A percentile compares a stretch with the other conserved stretches of the same genome.
Evolutionary conservation across 768 basidiomycete genomes (phyloP).

Genomic region (Multifurca ochricompacta): DNA sequence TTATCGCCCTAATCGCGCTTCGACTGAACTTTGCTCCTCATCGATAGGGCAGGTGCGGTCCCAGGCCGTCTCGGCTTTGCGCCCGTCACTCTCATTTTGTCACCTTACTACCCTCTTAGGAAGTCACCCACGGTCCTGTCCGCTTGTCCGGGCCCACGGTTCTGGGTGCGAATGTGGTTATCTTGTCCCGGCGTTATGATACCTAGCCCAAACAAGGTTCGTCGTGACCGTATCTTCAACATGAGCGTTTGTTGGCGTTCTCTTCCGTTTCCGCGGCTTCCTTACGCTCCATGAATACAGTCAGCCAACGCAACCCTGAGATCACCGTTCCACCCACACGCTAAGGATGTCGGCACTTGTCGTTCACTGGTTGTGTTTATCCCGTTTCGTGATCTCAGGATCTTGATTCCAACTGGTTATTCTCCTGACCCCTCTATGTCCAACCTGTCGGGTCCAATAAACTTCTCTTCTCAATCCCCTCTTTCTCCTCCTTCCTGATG

Average conservation of each 20-base stretch:
- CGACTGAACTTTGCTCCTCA: constrained; percentile 17
- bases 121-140: constrained; percentile 16
- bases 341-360: constrained; percentile 7
- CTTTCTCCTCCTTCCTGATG: constrained; percentile 21
- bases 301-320: constrained; percentile 19
- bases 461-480: constrained; percentile 20
- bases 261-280: constrained; percentile 18
- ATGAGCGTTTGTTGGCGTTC: constrained; percentile 9
- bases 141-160: constrained; percentile 21
- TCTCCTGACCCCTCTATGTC: constrained; percentile 20
- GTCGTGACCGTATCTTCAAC: constrained; percentile 18
- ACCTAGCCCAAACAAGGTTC: constrained; percentile 18
- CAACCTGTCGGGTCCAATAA: constrained; percentile 16
- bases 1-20: constrained; percentile 23
- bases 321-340: constrained; percentile 12
- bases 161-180: constrained; percentile 13
- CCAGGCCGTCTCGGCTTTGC: constrained; percentile 17
- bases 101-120: constrained; percentile 14
- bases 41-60: constrained; percentile 21
- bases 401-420: constrained; percentile 9
- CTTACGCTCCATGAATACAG: constrained; percentile 14
- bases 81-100: constrained; percentile 11
- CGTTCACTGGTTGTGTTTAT: constrained; percentile 4
- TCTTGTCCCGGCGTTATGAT: constrained; percentile 11
- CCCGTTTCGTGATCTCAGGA: constrained; percentile 15